Evolutionary conservation across 164 flowering plant genomes (phyloP), one percentile per base, ranked within the genome.

Genomic region (Magnolia sinica): DNA sequence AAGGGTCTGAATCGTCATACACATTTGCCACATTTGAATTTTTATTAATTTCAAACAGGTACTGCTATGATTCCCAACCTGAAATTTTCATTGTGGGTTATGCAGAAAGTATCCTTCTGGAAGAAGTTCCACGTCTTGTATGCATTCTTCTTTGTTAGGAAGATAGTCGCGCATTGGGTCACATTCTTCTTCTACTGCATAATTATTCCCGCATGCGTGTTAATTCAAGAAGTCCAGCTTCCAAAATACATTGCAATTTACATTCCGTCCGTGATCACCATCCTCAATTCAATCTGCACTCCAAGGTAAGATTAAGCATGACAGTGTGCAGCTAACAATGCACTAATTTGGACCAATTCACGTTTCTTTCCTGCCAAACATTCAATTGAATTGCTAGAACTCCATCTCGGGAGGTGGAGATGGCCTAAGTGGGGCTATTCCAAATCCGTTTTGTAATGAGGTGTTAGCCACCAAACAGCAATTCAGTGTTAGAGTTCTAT

Each of bases 151-250:
- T 87, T 92, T 7, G 91, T 91, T 45, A 76, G 97, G 78, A 91
- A 91, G 87, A 87, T 92, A 13, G 80, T 89, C 1, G 93, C 95
- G 0, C 95, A 91, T 73, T 80, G 80, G 83, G 88, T 91, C 73
- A 90, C 97, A 8, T 91, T 89, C 82, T 82, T 90, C 84, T 91
- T 92, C 78, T 92, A 91, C 82, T 91, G 95, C 69, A 51, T 91
- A 1, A 82, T 91, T 0, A 83, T 92, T 73, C 94, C 97, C 1
- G 70, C 81, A 4, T 83, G 82, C 31, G 84, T 89, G 10, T 22
- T 92, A 73, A 80, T 91, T 52, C 92, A 92, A 0, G 90, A 91
- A 80, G 82, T 91, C 19, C 51, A 82, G 24, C 84, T 92, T 3
- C 85, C 89, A 4, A 92, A 89, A 68, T 73, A 65, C 11, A 67